Evolutionary conservation across 192 early-diverging fungal genomes (phyloP).

Genomic region (Backusella circina): DNA sequence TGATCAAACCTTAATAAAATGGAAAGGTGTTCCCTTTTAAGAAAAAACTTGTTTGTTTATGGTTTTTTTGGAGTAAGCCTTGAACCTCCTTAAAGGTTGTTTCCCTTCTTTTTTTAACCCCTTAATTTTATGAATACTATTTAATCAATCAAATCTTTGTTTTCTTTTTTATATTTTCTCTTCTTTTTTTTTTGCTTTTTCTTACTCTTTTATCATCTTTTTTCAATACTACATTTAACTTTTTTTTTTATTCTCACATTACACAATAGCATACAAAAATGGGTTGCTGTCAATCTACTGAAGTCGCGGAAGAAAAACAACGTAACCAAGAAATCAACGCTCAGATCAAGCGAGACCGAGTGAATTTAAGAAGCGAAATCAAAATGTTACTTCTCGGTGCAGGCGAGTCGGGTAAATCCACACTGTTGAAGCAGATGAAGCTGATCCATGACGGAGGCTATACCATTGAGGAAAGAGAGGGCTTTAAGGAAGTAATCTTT

Average conservation of each 20-base stretch:
- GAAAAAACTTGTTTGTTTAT: constrained; percentile 4
- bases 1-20: constrained; percentile 5
- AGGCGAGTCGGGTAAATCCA: constrained; percentile 97
- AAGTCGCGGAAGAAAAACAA: constrained; percentile 80
- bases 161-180: background rate
- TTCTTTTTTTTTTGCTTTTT: background rate
- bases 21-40: background rate
- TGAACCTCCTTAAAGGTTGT: background rate
- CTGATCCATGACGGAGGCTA: constrained; percentile 96
- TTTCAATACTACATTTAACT: background rate
- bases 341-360: constrained; percentile 79
- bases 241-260: background rate
- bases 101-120: background rate
- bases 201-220: background rate
- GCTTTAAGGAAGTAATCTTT: constrained; percentile 95
- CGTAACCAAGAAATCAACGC: constrained; percentile 91
- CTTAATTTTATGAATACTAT: background rate
- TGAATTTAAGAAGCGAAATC: constrained; percentile 82
- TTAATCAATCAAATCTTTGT: constrained; percentile 2
- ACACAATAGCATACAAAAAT: constrained; percentile 46
- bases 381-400: constrained; percentile 96
- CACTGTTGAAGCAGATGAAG: constrained; percentile 98
- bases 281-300: constrained; percentile 87
- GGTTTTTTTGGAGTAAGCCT: constrained; percentile 2
- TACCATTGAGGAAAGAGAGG: constrained; percentile 82